Conservation (phyloP, 1,139 yeast species). For the Blastobotrys proliferans region DNA sequence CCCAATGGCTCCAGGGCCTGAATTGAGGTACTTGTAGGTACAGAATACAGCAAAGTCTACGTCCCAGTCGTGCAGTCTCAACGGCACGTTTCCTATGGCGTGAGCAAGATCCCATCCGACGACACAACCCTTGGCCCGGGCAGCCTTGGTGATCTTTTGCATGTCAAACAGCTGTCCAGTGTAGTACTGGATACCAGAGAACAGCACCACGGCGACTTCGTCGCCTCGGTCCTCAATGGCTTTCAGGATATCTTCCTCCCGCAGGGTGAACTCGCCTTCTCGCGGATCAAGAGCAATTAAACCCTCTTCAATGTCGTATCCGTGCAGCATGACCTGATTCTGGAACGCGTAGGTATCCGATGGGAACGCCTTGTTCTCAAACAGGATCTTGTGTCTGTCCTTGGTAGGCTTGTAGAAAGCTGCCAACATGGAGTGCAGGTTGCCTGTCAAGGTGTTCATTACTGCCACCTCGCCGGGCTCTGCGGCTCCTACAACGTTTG, state of each 20-base stretch:
- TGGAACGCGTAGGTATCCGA: constrained; percentile 85
- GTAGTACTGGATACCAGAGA: constrained; percentile 89
- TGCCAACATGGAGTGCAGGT: constrained; percentile 68
- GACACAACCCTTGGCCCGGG: constrained; percentile 49
- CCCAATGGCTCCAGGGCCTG: constrained; percentile 92
- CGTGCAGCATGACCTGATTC: constrained; percentile 65
- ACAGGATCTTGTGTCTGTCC: constrained; percentile 61
- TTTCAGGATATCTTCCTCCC: constrained; percentile 59
- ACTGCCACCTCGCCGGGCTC: constrained; percentile 66
- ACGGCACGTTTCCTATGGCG: constrained; percentile 82
- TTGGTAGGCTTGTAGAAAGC: constrained; percentile 71
- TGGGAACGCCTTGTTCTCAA: constrained; percentile 87
- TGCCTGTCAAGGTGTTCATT: constrained; percentile 82
- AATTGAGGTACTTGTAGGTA: constrained; percentile 81
- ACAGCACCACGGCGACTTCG: constrained; percentile 65
- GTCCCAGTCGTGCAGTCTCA: constrained; percentile 76
- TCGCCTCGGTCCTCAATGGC: constrained; percentile 57
- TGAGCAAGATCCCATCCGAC: constrained; percentile 98
- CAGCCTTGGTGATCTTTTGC: constrained; percentile 56
- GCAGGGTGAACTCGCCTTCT: constrained; percentile 50
- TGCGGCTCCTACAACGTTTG: constrained; percentile 72
- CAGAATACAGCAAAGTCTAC: constrained; percentile 96
- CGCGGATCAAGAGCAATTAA: constrained; percentile 62
- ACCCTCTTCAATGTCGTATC: constrained; percentile 52
- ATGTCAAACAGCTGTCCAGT: constrained; percentile 87